Evolutionary conservation across 179 eudicot species (phyloP).

Genomic region (Spergularia azorica): DNA sequence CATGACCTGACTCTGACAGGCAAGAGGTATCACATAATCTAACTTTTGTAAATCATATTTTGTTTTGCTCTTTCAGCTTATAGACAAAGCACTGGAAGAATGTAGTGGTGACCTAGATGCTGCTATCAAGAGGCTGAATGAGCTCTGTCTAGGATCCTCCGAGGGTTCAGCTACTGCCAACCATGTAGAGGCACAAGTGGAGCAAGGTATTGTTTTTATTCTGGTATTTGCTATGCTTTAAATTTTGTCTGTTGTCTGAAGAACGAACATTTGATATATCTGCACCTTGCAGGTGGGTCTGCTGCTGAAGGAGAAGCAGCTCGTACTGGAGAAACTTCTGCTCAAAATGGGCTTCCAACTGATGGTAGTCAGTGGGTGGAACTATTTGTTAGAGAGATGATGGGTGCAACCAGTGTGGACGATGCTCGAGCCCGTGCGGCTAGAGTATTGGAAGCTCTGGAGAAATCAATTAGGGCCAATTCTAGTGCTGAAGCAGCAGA

Average conservation of each 20-base stretch:
- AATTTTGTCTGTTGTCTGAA: neutral
- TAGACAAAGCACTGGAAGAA: constrained; percentile 56
- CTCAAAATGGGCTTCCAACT: constrained; percentile 39
- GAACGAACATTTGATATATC: neutral
- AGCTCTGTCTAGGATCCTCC: constrained; percentile 46
- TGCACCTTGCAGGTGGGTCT: constrained; percentile 29
- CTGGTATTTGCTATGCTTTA: neutral
- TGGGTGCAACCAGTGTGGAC: constrained; percentile 62
- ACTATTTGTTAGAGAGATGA: constrained; percentile 69
- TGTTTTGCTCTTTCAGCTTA: constrained; percentile 35
- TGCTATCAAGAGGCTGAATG: constrained; percentile 60
- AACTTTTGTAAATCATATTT: neutral
- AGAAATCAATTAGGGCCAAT: constrained; percentile 56
- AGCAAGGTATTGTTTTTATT: constrained; percentile 36
- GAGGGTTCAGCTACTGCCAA: constrained; percentile 33
- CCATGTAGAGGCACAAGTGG: constrained; percentile 33
- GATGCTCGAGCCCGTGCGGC: constrained; percentile 80
- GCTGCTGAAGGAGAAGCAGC: constrained; percentile 36
- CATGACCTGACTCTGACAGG: neutral
- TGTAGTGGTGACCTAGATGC: constrained; percentile 59
- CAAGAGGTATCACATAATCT: neutral
- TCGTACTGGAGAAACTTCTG: constrained; percentile 32
- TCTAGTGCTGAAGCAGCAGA: constrained; percentile 54
- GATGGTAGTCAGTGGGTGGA: constrained; percentile 93
- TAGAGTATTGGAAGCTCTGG: constrained; percentile 61